Evolutionary conservation across 371 early-diverging fungal genomes (phyloP).

Genomic region (Dichotomocladium elegans): DNA sequence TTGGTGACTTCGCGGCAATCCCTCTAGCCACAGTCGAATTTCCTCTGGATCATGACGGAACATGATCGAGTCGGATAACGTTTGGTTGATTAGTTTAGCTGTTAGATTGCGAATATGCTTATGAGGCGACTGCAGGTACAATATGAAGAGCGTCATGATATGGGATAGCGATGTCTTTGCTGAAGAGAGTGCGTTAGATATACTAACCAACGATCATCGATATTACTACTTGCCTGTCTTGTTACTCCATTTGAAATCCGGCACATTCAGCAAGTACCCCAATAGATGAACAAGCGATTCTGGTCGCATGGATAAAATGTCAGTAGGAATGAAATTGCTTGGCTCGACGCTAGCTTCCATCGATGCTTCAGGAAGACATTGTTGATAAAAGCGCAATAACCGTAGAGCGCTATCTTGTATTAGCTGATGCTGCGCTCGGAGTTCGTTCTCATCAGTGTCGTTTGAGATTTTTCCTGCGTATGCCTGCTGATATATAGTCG

Average conservation of each 20-base stretch:
- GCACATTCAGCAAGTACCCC: constrained; percentile 54
- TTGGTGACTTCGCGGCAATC: constrained; percentile 36
- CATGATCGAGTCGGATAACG: constrained; percentile 58
- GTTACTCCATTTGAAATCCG: constrained; percentile 68
- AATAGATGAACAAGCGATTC: constrained; percentile 58
- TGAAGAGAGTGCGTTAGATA: constrained; percentile 1
- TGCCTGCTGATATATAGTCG: constrained; percentile 32
- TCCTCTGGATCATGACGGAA: constrained; percentile 65
- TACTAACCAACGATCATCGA: neutral
- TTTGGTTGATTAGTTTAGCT: constrained; percentile 40
- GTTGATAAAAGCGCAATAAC: constrained; percentile 67
- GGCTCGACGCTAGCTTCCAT: constrained; percentile 72
- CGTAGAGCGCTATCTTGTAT: constrained; percentile 53
- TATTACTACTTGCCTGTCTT: constrained; percentile 37
- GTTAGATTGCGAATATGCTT: constrained; percentile 49
- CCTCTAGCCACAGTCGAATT: constrained; percentile 57
- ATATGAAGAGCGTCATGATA: constrained; percentile 51
- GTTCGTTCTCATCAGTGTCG: constrained; percentile 19
- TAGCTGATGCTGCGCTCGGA: constrained; percentile 39
- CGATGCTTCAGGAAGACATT: constrained; percentile 60
- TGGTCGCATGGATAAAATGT: constrained; percentile 52
- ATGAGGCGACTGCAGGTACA: constrained; percentile 53
- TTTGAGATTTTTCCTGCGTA: constrained; percentile 5
- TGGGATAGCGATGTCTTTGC: constrained; percentile 54
- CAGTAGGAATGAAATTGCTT: constrained; percentile 69